A percentile compares a stretch with the other conserved stretches of the same genome.
phyloP scores from a whole-genome alignment of 176 grass and related monocot species.

The Avena atlantica region DNA sequence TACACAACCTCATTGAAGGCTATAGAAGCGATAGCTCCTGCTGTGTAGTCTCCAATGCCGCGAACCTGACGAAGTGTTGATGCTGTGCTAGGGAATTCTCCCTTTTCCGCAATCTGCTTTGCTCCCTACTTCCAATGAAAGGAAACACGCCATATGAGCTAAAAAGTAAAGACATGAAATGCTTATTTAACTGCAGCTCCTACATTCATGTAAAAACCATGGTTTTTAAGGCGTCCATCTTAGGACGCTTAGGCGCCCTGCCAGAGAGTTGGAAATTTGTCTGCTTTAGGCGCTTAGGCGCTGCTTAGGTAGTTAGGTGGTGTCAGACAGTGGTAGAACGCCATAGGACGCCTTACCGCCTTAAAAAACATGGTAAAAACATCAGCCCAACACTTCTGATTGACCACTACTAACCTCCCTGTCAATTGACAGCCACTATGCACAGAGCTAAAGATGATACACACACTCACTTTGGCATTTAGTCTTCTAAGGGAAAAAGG shows the following conservation, averaged over 20 bases:
- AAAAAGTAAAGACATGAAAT: neutral
- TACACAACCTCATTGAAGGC: slow-evolving; percentile 80
- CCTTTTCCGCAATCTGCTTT: slow-evolving; percentile 66
- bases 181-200: neutral
- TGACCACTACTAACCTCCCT: neutral
- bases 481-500: neutral
- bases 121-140: slow-evolving; percentile 66
- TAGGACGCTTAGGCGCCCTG: too few relatives aligned
- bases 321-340: too few relatives aligned
- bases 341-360: too few relatives aligned
- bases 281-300: too few relatives aligned
- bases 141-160: neutral
- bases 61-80: slow-evolving; percentile 65
- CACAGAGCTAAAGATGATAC: neutral
- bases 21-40: slow-evolving; percentile 96
- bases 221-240: too few relatives aligned
- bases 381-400: neutral
- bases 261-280: too few relatives aligned
- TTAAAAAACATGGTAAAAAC: too few relatives aligned
- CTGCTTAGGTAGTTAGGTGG: too few relatives aligned
- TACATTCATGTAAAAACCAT: neutral
- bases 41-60: slow-evolving; percentile 93
- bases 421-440: neutral
- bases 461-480: neutral
- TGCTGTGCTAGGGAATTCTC: slow-evolving; percentile 67